Base-by-base conservation (phyloP, 2,329 filamentous ascomycete species). In the Fusarium domesticum region DNA sequence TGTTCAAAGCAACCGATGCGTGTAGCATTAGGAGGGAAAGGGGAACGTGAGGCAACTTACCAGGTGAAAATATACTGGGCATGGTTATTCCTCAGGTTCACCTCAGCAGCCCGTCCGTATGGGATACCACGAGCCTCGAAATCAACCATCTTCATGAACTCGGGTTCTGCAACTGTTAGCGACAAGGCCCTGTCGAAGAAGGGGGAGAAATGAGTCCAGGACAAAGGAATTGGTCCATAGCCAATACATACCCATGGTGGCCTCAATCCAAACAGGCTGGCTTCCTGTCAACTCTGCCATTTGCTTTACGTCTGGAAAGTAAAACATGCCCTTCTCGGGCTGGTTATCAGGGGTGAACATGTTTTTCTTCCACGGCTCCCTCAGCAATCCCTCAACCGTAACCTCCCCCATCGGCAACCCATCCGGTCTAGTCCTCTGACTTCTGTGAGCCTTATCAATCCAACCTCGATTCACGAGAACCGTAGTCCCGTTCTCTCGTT, bases 51-150 rank as follows among this genome's bases (percentile, higher is more conserved):
- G 32, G 32, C n/a, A 69, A 70, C 83, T 63, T 81, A 97, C 93
- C 93, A 98, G 56, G 93, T 98, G 68, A 96, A 93, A 57, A 98
- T 98, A 69, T 98, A 98, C 74, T 97, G 93, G 53, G 89, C 84
- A 69, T 98, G 93, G 70, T 95, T 97, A 66, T 98, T 98, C 65
- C 89, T 81, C 63, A 98, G 73, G 65, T 95, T 95, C 48, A 98
- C 91, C 70, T 95, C 89, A 5, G 93, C 80, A 6, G 89, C 73
- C 63, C 92, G 80, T 12, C 91, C 93, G 63, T 96, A 92, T 2
- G 93, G 93, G 47, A 96, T 84, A 19, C 93, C 93, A 59, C 85
- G 87, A 12, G 78, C 76, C 62, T 88, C 80, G 62, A 89, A 81
- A 59, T 91, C 83, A 63, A 89, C 84, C 51, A 84, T 77, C 56